Evolutionary conservation across 2,329 filamentous ascomycete species (phyloP).

Genomic region (Seiridium unicorne): DNA sequence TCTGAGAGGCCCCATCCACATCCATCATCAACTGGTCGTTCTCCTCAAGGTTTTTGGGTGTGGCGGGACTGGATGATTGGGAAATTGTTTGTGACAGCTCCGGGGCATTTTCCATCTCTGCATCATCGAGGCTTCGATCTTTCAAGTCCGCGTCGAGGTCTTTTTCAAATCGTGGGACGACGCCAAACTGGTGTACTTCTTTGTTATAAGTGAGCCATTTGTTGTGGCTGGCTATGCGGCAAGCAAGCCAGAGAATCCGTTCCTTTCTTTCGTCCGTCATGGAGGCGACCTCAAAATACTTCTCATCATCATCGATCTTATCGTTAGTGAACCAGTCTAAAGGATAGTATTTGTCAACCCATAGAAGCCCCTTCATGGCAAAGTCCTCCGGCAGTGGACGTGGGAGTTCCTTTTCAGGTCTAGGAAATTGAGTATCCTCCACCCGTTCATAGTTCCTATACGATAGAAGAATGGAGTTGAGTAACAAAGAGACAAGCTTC

Average conservation of each 20-base stretch:
- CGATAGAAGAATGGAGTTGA: conserved; percentile 35
- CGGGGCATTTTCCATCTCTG: not conserved
- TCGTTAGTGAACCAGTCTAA: conserved; percentile 55
- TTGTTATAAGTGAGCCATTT: conserved; percentile 47
- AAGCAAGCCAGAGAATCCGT: conserved; percentile 58
- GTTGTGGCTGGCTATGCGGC: conserved; percentile 39
- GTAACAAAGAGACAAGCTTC: conserved; percentile 41
- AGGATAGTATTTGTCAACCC: conserved; percentile 58
- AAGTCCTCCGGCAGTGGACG: conserved; percentile 69
- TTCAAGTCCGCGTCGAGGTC: conserved; percentile 21
- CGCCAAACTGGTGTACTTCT: conserved; percentile 34
- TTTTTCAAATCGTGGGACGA: conserved; percentile 34
- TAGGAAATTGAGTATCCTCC: conserved; percentile 44
- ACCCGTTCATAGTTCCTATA: conserved; percentile 32
- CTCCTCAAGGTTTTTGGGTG: not conserved
- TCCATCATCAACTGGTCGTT: not conserved
- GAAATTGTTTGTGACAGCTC: not conserved
- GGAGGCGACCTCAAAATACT: conserved; percentile 59
- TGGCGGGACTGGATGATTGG: not conserved
- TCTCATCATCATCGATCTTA: conserved; percentile 66
- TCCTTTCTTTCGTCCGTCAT: conserved; percentile 57
- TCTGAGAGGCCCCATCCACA: not conserved
- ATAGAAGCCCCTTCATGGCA: conserved; percentile 61
- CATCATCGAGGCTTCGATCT: not conserved
- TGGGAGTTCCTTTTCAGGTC: conserved; percentile 39